Evolutionary conservation across 2,329 filamentous ascomycete genomes (phyloP), one percentile per base, ranked within the genome.

Genomic region (Chalara sp.): DNA sequence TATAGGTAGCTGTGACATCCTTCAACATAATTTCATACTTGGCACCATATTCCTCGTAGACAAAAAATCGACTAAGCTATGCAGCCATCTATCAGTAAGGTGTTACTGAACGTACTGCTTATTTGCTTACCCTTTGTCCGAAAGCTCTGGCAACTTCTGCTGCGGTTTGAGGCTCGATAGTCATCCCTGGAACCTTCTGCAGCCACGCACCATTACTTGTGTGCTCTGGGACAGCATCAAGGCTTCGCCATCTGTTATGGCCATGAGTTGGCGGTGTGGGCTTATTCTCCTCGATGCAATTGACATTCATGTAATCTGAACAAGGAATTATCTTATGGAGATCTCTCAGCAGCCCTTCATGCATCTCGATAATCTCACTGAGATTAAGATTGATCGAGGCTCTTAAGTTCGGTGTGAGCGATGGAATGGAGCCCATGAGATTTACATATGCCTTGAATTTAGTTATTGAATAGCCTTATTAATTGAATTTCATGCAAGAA

Each of bases 11-110:
- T 33, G 83, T 80, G 35, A 95, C 72, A 56, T 95, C 89, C 56
- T 86, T 83, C 44, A 86, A 82, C 74, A 96, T 87, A 58, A 89
- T 76, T 58, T 95, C 89, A 67, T 93, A 95, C 64, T 92, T 92
- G 47, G 87, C 86, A 35, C 88, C 87, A 65, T 96, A 99, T 60
- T 95, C 88, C 69, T 95, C 87, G 65, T 99, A 99, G 46, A 86
- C 76, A 63, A 87, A 86, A 69, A 97, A 93, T 0, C 83, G 82
- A 53, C 81, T 79, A 71, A 95, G 84, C 88, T 95, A 56, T 11
- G 21, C 31, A 31, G 39, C 21, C 47, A 41, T 40, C n/a, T 46
- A 31, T 45, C 6, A 50, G 48, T 8, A 21, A n/a, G 29, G 30
- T 33, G 31, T 6, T 44, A 29, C 8, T 46, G 4, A 6, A 42